Evolutionary conservation across 2,329 filamentous ascomycete genomes (phyloP).

Genomic region (Sarocladiaceae sp.): DNA sequence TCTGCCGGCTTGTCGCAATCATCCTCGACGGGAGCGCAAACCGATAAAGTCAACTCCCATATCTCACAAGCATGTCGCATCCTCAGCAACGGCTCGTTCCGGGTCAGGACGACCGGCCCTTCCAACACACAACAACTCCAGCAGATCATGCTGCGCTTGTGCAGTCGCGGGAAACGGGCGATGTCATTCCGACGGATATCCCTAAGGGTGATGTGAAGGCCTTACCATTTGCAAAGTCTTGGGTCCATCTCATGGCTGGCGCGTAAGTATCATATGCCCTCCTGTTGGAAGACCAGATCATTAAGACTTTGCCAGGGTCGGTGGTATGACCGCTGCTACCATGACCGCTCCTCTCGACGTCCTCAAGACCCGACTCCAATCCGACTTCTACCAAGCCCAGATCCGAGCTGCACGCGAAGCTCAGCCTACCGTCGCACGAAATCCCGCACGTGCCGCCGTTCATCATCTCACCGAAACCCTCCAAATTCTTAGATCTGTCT

Average conservation of each 20-base stretch:
- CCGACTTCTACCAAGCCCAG: conserved; percentile 89
- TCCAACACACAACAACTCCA: conserved; percentile 23
- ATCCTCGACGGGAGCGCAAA: not conserved
- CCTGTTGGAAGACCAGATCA: too few species aligned
- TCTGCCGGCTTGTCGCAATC: not conserved
- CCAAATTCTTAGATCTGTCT: conserved; percentile 78
- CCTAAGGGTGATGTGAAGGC: conserved; percentile 30
- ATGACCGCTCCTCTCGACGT: conserved; percentile 93
- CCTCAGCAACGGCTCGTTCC: conserved; percentile 22
- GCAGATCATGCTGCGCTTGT: conserved; percentile 37
- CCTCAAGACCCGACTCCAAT: conserved; percentile 88
- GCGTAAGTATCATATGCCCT: conserved; percentile 57
- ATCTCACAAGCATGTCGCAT: conserved; percentile 25
- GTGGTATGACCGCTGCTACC: conserved; percentile 88
- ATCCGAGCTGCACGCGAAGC: conserved; percentile 64
- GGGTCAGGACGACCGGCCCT: conserved; percentile 26
- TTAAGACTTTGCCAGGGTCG: too few species aligned
- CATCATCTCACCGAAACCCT: conserved; percentile 83
- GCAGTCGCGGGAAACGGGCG: conserved; percentile 60
- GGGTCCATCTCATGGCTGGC: conserved; percentile 89
- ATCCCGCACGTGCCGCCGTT: conserved; percentile 59
- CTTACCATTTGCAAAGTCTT: conserved; percentile 66
- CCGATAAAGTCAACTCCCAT: not conserved
- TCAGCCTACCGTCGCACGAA: conserved; percentile 49
- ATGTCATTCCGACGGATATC: conserved; percentile 37